These are phyloP conservation scores for Symmetrospora coprosmae DNA, from an alignment of 768 basidiomycete species.

Conservation along the genomic window DNA sequence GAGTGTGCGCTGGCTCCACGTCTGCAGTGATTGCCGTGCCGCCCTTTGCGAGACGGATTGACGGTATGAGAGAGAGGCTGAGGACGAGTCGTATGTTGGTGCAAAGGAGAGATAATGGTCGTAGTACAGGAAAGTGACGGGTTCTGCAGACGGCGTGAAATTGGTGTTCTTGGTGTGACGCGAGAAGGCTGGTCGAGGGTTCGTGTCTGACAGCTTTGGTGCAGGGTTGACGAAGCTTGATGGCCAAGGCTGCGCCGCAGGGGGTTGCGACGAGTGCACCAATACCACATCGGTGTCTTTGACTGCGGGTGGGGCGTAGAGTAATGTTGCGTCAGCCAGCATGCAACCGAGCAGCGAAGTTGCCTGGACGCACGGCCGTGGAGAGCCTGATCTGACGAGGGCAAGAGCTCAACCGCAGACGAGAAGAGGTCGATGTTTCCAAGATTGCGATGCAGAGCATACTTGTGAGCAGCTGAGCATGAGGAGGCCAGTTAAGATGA, in stretches of 20 bases:
- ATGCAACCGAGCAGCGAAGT: background rate
- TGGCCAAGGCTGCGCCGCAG: background rate
- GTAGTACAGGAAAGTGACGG: constrained; percentile 22
- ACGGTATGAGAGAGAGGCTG: constrained; percentile 14
- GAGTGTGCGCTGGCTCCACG: constrained; percentile 39
- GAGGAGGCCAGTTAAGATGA: background rate
- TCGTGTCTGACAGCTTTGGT: background rate
- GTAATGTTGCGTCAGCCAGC: background rate
- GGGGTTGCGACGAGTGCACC: no score
- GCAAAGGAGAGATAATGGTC: constrained; percentile 23
- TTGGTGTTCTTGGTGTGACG: no score
- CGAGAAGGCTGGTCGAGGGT: background rate
- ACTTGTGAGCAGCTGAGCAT: background rate
- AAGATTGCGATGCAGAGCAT: constrained; percentile 10
- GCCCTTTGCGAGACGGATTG: background rate
- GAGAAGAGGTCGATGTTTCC: constrained; percentile 11
- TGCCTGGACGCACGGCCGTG: background rate
- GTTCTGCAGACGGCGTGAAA: constrained; percentile 1
- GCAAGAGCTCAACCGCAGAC: background rate
- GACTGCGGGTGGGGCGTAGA: background rate
- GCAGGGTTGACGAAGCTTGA: background rate
- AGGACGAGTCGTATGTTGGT: constrained; percentile 25
- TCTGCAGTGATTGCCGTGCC: background rate
- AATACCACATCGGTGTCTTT: constrained; percentile 9
- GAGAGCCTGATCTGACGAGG: background rate